Evolutionary conservation across 2,329 filamentous ascomycete species (phyloP).

Genomic region (Fusarium domesticum): DNA sequence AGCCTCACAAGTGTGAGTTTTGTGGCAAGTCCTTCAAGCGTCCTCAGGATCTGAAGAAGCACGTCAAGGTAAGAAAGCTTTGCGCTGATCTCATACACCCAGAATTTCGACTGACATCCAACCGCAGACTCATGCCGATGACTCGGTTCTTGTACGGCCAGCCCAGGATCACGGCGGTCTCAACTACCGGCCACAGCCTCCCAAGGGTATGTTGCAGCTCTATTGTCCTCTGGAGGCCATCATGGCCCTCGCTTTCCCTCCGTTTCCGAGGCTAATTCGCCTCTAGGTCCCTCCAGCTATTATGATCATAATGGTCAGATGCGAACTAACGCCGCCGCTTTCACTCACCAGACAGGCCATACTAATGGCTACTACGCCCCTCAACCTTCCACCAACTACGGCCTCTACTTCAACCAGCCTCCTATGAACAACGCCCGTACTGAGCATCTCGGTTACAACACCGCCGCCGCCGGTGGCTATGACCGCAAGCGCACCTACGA

Average conservation of each 20-base stretch:
- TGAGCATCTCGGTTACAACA: constrained; percentile 63
- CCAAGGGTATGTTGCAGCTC: constrained; percentile 48
- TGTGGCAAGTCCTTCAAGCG: constrained; percentile 99
- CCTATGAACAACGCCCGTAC: constrained; percentile 50
- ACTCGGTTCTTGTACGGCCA: constrained; percentile 68
- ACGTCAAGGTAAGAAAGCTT: constrained; percentile 68
- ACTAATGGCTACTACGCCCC: constrained; percentile 55
- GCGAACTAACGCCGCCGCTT: constrained; percentile 53
- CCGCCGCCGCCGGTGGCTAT: constrained; percentile 52
- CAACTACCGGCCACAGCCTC: constrained; percentile 52
- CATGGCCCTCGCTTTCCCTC: constrained; percentile 25
- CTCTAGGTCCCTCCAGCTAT: constrained; percentile 53
- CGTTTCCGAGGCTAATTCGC: constrained; percentile 41
- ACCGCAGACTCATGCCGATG: constrained; percentile 79
- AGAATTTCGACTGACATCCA: constrained; percentile 20
- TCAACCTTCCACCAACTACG: constrained; percentile 56
- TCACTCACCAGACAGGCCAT: constrained; percentile 55
- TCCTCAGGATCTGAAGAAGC: constrained; percentile 98
- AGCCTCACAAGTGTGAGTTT: constrained; percentile 98
- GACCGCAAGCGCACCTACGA: constrained; percentile 82
- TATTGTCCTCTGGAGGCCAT: constrained; percentile 9
- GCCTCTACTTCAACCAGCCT: constrained; percentile 75
- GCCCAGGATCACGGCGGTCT: constrained; percentile 52
- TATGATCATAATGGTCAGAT: constrained; percentile 66
- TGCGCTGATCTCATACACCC: background rate